A percentile compares a stretch with the other conserved stretches of the same genome.
Evolutionary conservation across 768 basidiomycete genomes (phyloP).

Genomic region (Mycena haematopus): DNA sequence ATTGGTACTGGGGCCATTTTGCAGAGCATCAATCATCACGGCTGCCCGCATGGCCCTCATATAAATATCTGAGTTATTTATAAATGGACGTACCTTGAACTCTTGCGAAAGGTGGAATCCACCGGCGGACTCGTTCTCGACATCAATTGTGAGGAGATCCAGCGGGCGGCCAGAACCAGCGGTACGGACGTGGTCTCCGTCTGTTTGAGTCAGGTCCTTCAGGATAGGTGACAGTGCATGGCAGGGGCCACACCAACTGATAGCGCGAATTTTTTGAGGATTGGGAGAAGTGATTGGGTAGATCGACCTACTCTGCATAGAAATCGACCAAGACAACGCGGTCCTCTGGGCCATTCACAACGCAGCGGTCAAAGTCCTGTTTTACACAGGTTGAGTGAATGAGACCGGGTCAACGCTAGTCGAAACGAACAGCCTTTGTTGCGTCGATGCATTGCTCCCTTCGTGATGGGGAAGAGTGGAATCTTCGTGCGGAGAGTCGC

Average conservation of each 20-base stretch:
- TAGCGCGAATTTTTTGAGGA: background rate
- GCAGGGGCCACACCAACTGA: constrained; percentile 84
- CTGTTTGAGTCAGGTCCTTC: constrained; percentile 54
- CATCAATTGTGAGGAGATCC: constrained; percentile 78
- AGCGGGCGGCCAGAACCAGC: constrained; percentile 63
- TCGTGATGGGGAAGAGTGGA: constrained; percentile 51
- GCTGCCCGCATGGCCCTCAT: too few relatives aligned
- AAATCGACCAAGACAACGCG: constrained; percentile 78
- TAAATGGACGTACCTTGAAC: constrained; percentile 51
- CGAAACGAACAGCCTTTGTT: constrained; percentile 48
- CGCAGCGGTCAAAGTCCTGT: constrained; percentile 26
- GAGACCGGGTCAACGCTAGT: background rate
- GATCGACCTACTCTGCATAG: constrained; percentile 72
- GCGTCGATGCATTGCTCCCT: constrained; percentile 53
- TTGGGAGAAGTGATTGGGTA: background rate
- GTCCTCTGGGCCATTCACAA: constrained; percentile 42
- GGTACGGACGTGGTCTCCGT: constrained; percentile 38
- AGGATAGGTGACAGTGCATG: constrained; percentile 74
- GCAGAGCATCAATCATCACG: background rate
- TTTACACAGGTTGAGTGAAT: background rate
- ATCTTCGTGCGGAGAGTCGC: background rate
- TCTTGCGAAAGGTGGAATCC: constrained; percentile 56
- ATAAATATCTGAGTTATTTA: background rate
- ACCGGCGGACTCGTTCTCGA: constrained; percentile 53
- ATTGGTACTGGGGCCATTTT: too few relatives aligned